Evolutionary conservation across 352 stramenopile genomes (phyloP).

Genomic region (Phytophthora lateralis): DNA sequence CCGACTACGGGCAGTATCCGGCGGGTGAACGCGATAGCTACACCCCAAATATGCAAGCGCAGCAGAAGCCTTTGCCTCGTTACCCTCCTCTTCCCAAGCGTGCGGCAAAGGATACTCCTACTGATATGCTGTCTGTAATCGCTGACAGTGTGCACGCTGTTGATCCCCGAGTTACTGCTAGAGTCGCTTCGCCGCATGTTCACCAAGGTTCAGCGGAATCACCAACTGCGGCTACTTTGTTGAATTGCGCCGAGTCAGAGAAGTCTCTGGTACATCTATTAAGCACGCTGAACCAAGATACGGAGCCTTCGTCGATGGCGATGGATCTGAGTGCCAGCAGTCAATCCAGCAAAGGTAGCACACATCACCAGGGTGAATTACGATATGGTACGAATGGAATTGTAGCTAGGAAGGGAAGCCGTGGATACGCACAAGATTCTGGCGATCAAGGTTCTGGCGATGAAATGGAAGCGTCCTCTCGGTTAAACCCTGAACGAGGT

Average conservation of each 20-base stretch:
- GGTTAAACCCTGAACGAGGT: slow-evolving; percentile 2
- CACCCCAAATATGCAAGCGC: slow-evolving; percentile 21
- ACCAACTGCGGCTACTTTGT: slow-evolving; percentile 54
- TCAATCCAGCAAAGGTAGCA: slow-evolving; percentile 17
- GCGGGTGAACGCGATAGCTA: slow-evolving; percentile 10
- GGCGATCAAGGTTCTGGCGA: slow-evolving; percentile 2
- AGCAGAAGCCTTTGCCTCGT: slow-evolving; percentile 22
- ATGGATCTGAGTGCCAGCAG: slow-evolving; percentile 18
- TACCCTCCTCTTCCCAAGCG: slow-evolving; percentile 42
- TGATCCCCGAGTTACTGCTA: slow-evolving; percentile 11
- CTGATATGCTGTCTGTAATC: slow-evolving; percentile 19
- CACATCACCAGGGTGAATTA: slow-evolving; percentile 2
- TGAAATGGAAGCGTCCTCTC: slow-evolving; percentile 13
- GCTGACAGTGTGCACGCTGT: slow-evolving; percentile 13
- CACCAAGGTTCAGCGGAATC: slow-evolving; percentile 38
- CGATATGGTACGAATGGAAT: slow-evolving; percentile 20
- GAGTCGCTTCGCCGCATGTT: slow-evolving; percentile 8
- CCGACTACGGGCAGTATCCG: slow-evolving; percentile 19
- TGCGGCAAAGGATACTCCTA: slow-evolving; percentile 52
- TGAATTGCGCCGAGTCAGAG: slow-evolving; percentile 74
- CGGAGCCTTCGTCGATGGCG: slow-evolving; percentile 23
- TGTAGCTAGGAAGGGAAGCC: slow-evolving; percentile 7
- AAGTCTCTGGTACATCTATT: slow-evolving; percentile 70
- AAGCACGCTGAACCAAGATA: slow-evolving; percentile 62
- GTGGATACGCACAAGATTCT: slow-evolving; percentile 11